Evolutionary conservation across 73 alveolate species (phyloP).

Genomic region (Breviolum minutum): DNA sequence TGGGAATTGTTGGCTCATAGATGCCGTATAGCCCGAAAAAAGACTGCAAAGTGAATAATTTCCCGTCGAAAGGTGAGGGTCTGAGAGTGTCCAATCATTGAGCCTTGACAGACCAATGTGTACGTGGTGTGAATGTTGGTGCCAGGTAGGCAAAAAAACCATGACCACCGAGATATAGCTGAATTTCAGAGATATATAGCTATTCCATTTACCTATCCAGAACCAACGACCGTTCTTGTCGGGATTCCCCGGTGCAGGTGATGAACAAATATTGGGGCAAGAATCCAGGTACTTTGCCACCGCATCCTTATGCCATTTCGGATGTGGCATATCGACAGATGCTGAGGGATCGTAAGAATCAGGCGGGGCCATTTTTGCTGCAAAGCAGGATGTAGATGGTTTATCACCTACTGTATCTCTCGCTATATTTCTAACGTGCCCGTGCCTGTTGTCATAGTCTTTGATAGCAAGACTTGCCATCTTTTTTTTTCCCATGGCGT

Average conservation of each 20-base stretch:
- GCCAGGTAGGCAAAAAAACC: too few relatives aligned
- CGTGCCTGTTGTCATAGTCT: too few relatives aligned
- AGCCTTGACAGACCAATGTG: too few relatives aligned
- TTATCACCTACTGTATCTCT: background rate
- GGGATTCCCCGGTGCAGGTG: background rate
- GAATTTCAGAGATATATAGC: background rate
- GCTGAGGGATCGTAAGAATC: conserved; percentile 96
- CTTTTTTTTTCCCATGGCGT: too few relatives aligned
- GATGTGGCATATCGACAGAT: conserved; percentile 98
- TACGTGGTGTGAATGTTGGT: background rate
- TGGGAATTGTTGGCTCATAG: too few relatives aligned
- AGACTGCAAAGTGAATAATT: too few relatives aligned
- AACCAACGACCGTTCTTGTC: background rate
- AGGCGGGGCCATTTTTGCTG: conserved; percentile 98
- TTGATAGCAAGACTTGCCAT: too few relatives aligned
- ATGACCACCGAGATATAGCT: too few relatives aligned
- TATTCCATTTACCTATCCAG: background rate
- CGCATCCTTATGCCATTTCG: conserved; percentile 98
- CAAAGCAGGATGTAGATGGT: conserved; percentile 96
- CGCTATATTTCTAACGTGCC: too few relatives aligned
- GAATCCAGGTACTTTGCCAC: conserved; percentile 96
- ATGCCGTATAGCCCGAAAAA: too few relatives aligned
- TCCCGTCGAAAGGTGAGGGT: too few relatives aligned
- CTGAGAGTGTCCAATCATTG: too few relatives aligned
- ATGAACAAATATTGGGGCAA: conserved; percentile 76